A percentile compares a stretch with the other conserved stretches of the same genome.
Conservation (phyloP, 116 monocot genomes). For the Trichopus zeylanicus region DNA sequence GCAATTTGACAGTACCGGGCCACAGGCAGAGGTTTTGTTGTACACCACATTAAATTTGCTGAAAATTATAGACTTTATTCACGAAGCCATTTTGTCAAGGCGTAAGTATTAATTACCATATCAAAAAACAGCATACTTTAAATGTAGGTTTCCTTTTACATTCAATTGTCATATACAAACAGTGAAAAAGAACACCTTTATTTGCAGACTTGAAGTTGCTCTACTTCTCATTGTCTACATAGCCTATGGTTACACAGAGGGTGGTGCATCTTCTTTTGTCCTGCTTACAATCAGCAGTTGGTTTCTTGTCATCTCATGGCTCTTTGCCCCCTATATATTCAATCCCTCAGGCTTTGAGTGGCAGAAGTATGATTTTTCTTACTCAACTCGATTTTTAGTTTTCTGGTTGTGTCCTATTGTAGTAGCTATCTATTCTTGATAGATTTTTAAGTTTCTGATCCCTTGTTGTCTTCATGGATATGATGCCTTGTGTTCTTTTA, state of each 20-base stretch:
- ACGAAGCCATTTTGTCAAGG: constrained; percentile 96
- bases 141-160: background rate
- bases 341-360: constrained; percentile 99
- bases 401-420: background rate
- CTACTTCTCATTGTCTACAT: constrained; percentile 87
- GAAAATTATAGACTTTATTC: constrained; percentile 93
- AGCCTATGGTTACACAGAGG: constrained; percentile 72
- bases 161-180: no score
- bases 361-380: constrained; percentile 63
- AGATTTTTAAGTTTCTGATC: no score
- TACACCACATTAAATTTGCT: constrained; percentile 82
- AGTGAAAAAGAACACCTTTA: background rate
- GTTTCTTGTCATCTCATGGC: constrained; percentile 93
- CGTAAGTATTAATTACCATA: constrained; percentile 48
- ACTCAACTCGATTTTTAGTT: background rate
- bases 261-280: constrained; percentile 69
- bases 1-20: constrained; percentile 60
- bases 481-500: no score
- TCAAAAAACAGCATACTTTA: no score
- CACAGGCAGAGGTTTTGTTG: constrained; percentile 99
- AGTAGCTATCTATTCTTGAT: background rate
- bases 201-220: constrained; percentile 82
- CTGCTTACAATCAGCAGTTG: constrained; percentile 87
- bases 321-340: constrained; percentile 93
- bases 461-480: no score